These are phyloP conservation scores for Aspergillus spinulosporus DNA, from an alignment of 2,329 filamentous ascomycete genomes.

Conservation along the genomic window DNA sequence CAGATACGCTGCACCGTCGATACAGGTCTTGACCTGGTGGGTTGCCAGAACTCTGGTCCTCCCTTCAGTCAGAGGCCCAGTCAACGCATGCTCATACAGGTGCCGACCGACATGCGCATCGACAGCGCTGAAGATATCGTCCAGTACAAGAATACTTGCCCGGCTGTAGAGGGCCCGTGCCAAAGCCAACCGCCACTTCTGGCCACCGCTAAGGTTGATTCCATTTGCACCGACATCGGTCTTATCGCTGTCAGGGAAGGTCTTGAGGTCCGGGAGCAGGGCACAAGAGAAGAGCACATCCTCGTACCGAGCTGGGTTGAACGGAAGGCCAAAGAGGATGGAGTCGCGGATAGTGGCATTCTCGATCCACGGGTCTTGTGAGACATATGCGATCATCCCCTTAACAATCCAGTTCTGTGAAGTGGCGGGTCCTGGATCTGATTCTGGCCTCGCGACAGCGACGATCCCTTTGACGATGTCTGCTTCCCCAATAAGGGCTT, in stretches of 20 bases:
- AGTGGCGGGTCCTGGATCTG: conserved; percentile 53
- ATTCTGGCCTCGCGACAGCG: conserved; percentile 51
- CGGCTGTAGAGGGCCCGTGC: conserved; percentile 78
- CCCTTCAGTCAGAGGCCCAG: conserved; percentile 65
- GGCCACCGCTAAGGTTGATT: conserved; percentile 79
- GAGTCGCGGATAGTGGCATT: conserved; percentile 76
- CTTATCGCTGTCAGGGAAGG: conserved; percentile 70
- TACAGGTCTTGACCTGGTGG: conserved; percentile 49
- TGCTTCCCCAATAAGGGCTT: conserved; percentile 71
- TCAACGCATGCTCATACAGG: conserved; percentile 72
- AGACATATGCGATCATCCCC: conserved; percentile 68
- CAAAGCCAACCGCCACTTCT: conserved; percentile 76
- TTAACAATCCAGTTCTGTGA: conserved; percentile 66
- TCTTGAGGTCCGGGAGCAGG: conserved; percentile 69
- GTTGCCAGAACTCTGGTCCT: conserved; percentile 76
- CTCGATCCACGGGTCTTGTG: conserved; percentile 79
- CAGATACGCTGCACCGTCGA: conserved; percentile 1
- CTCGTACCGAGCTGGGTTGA: conserved; percentile 64
- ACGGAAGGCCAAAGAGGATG: conserved; percentile 71
- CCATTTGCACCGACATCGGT: conserved; percentile 81
- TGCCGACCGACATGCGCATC: conserved; percentile 76
- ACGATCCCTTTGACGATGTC: conserved; percentile 66
- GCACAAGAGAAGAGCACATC: conserved; percentile 71
- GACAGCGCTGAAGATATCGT: conserved; percentile 78
- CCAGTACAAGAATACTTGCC: conserved; percentile 70